Evolutionary conservation across 2,329 filamentous ascomycete species (phyloP).

Genomic region (Diaporthe nobilis): DNA sequence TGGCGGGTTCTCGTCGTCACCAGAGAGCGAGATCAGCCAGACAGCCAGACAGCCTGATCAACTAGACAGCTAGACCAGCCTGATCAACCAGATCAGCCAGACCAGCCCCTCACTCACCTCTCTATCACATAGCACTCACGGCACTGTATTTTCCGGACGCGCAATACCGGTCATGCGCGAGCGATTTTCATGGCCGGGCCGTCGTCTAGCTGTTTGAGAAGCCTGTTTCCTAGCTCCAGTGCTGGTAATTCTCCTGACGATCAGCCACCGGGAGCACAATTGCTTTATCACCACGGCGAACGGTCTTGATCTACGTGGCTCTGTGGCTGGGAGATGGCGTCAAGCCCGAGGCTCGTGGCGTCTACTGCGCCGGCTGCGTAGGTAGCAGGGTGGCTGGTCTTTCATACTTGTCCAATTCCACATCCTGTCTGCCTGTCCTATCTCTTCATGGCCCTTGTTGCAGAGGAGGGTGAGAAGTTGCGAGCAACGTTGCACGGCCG

Average conservation of each 20-base stretch:
- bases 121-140: not conserved
- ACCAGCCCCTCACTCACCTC: not conserved
- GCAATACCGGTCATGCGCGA: slow-evolving; percentile 27
- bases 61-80: not conserved
- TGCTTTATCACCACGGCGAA: not conserved
- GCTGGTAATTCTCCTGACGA: slow-evolving; percentile 33
- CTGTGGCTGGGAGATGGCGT: slow-evolving; percentile 8
- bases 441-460: not conserved
- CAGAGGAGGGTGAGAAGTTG: slow-evolving; percentile 1
- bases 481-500: slow-evolving; percentile 29
- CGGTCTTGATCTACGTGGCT: not conserved
- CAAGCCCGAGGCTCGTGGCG: not conserved
- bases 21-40: not conserved
- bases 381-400: not conserved
- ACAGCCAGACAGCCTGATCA: not conserved
- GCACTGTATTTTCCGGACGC: slow-evolving; percentile 2
- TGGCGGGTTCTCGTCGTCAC: slow-evolving; percentile 6
- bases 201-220: slow-evolving; percentile 29
- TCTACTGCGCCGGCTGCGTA: not conserved
- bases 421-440: not conserved
- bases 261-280: slow-evolving; percentile 18
- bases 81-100: not conserved
- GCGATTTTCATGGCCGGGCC: slow-evolving; percentile 33
- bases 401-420: not conserved
- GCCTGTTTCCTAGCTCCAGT: slow-evolving; percentile 24